Evolutionary conservation across 257 asterid genomes (phyloP), one percentile per base, ranked within the genome.

Genomic region (Parsonsia alboflavescens): DNA sequence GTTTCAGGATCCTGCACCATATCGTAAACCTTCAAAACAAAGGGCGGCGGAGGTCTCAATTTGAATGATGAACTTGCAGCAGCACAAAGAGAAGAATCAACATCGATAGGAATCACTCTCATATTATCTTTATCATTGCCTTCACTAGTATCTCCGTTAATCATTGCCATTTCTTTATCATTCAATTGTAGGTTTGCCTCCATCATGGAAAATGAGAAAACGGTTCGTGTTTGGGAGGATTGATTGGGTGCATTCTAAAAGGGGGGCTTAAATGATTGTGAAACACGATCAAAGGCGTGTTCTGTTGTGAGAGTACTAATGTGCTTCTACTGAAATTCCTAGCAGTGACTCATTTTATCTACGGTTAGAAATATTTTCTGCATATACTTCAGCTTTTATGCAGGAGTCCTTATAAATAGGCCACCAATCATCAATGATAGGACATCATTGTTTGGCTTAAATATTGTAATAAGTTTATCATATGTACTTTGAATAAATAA

Each of bases 1-100:
- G 78, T 74, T 45, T 76, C 76, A 1, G 69, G 75, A 19, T 85
- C 77, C 33, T 62, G 78, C 75, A 87, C 76, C 76, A 87, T 87
- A 63, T 84, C 87, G 67, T 82, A 84, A 56, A 76, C 71, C 80
- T 89, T 87, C 57, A 74, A 78, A 74, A 89, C 54, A 45, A 89
- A 89, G 0, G 88, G 84, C 0, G 84, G 84, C 17, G 81, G 80
- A 41, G 81, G 70, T 41, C 77, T 75, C 62, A 28, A 41, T 30
- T 17, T 56, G 30, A 5, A 0, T 16, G 70, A 21, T 22, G 82
- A 52, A n/a, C 13, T 36, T 44, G 78, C 50, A 58, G 72, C 39
- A 64, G 22, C 54, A 24, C 24, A 22, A 8, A 24, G 45, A 2
- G 46, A 19, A 11, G 69, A 62, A 68, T 21, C 54, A 36, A 46